These are phyloP conservation scores for Gymnopus androsaceus DNA, from an alignment of 1,284 basidiomycete species.

Conservation along the genomic window DNA sequence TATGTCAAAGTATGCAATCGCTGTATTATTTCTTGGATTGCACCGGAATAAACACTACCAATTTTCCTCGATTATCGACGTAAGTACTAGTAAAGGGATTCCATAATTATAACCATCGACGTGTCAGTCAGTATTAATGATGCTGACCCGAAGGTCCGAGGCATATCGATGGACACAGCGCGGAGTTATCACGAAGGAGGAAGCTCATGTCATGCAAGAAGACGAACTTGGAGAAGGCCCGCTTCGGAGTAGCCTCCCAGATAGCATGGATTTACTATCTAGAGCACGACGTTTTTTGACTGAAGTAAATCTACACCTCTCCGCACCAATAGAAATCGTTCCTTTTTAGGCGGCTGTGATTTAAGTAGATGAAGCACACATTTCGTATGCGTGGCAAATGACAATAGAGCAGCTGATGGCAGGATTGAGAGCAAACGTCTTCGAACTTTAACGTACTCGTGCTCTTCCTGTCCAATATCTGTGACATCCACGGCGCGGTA, in stretches of 20 bases:
- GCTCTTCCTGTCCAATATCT: too few species aligned
- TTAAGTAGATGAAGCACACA: too few species aligned
- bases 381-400: not conserved
- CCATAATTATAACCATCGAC: not conserved
- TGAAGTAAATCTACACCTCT: too few species aligned
- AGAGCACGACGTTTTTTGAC: too few species aligned
- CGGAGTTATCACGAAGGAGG: constrained; percentile 1
- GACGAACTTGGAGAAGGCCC: too few species aligned
- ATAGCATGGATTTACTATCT: too few species aligned
- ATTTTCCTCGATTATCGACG: not conserved
- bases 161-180: not conserved
- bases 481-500: too few species aligned
- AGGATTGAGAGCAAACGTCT: not conserved
- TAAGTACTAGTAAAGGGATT: too few species aligned
- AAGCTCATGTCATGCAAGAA: too few species aligned
- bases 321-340: too few species aligned
- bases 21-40: not conserved
- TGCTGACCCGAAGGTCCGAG: not conserved
- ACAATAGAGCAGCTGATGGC: not conserved
- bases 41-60: not conserved
- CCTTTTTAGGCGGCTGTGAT: too few species aligned
- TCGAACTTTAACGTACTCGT: not conserved
- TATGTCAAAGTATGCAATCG: not conserved
- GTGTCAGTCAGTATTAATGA: not conserved
- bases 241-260: too few species aligned